phyloP scores from a whole-genome alignment of 805 yeast species.

The Barnettozyma sucrosica region DNA sequence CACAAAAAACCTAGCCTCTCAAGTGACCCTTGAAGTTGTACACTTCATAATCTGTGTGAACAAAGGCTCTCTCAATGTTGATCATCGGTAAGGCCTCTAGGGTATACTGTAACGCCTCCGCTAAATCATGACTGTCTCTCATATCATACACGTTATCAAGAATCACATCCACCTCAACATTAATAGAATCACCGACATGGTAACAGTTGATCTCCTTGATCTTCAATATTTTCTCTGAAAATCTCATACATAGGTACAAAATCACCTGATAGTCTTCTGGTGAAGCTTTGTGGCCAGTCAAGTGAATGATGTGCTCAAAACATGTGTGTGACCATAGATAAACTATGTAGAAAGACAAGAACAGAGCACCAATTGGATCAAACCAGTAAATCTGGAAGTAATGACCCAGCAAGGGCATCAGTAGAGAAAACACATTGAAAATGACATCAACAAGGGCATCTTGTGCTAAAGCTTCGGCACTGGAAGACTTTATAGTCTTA shows the following conservation, averaged over 20 bases:
- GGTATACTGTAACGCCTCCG: slow-evolving; percentile 77
- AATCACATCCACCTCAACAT: slow-evolving; percentile 72
- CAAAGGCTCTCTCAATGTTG: slow-evolving; percentile 74
- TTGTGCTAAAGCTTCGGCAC: slow-evolving; percentile 75
- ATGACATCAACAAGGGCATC: slow-evolving; percentile 77
- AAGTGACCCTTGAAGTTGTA: slow-evolving; percentile 36
- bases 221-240: slow-evolving; percentile 58
- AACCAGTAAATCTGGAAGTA: slow-evolving; percentile 57
- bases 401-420: slow-evolving; percentile 62
- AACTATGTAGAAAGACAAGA: slow-evolving; percentile 56
- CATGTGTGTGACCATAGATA: slow-evolving; percentile 60
- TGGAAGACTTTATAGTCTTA: slow-evolving; percentile 49
- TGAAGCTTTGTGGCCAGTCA: slow-evolving; percentile 69
- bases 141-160: slow-evolving; percentile 44
- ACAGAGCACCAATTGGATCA: slow-evolving; percentile 69
- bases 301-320: slow-evolving; percentile 64
- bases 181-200: slow-evolving; percentile 72
- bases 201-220: slow-evolving; percentile 66
- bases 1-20: slow-evolving; percentile 3
- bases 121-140: slow-evolving; percentile 73
- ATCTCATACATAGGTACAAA: slow-evolving; percentile 60
- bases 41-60: slow-evolving; percentile 60
- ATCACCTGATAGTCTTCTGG: slow-evolving; percentile 59
- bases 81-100: slow-evolving; percentile 72
- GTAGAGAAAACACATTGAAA: slow-evolving; percentile 63